Evolutionary conservation across 148 eudicot species (phyloP), one percentile per base, ranked within the genome.

Genomic region (Rhododendron williamsianum): DNA sequence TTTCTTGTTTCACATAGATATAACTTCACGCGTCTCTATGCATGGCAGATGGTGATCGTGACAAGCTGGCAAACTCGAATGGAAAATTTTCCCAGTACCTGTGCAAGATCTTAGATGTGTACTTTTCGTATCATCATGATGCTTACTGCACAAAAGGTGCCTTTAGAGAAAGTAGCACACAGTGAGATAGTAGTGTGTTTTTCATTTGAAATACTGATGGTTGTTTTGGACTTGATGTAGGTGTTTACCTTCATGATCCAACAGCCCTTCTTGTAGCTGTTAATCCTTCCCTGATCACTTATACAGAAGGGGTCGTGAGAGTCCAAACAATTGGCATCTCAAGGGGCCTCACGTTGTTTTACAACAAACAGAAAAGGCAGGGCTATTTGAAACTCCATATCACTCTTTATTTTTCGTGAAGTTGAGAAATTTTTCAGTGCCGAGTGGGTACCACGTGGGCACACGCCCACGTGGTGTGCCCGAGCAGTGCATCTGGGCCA

Each of bases 161-260:
- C 86, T 36, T 41, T 45, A 41, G 9, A 13, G 60, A 33, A 76
- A 85, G 19, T 30, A 41, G 38, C 71, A 35, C 65, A 19, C 41
- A 76, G 46, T 35, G 19, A 84, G 79, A 80, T 79, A 19, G n/a
- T 52, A 63, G 25, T 41, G 11, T 5, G 15, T 85, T 80, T 82
- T 82, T 60, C 81, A 78, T 46, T 71, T 58, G 30, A 71, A 56
- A 78, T 86, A 30, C 87, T 90, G 89, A 83, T 89, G 58, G 30
- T 83, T 35, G 18, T 78, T 65, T 82, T 83, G 33, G 76, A 80
- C 80, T 87, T 58, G 73, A 76, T 90, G 90, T 91, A 97, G 98
- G 96, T 83, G 98, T 94, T 78, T 97, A 95, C 85, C 96, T 97
- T 86, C 99, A 97, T 54, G 99, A 97, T 90, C 99, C 98, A 72